phyloP scores from a whole-genome alignment of 306 rosid species.

The Cicer yamashitae region DNA sequence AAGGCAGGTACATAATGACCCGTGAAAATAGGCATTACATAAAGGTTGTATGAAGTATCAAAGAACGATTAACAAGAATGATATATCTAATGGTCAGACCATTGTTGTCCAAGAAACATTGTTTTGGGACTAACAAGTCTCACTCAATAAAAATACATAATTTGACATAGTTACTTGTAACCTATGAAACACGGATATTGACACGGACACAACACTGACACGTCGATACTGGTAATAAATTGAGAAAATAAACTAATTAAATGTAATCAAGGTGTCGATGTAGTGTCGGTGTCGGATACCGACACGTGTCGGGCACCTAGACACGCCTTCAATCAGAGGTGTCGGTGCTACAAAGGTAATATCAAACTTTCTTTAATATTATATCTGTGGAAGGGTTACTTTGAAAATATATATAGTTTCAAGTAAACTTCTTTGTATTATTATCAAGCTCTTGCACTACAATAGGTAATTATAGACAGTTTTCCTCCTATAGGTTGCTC shows the following conservation, averaged over 20 bases:
- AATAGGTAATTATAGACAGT: slow-evolving; percentile 21
- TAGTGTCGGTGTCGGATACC: too few species aligned
- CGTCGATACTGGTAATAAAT: too few species aligned
- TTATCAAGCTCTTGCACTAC: slow-evolving; percentile 21
- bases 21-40: slow-evolving; percentile 21
- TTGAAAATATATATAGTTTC: slow-evolving; percentile 28
- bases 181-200: too few species aligned
- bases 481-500: slow-evolving; percentile 36
- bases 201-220: too few species aligned
- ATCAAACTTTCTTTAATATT: slow-evolving; percentile 24
- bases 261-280: too few species aligned
- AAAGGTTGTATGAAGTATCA: slow-evolving; percentile 16
- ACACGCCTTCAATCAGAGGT: too few species aligned
- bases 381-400: slow-evolving; percentile 24
- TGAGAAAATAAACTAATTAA: too few species aligned
- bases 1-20: slow-evolving; percentile 24
- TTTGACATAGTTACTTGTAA: neutral
- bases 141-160: slow-evolving; percentile 1
- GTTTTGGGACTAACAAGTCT: slow-evolving; percentile 10
- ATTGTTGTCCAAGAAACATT: slow-evolving; percentile 12
- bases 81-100: slow-evolving; percentile 39
- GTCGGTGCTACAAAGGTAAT: neutral
- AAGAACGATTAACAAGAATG: slow-evolving; percentile 25
- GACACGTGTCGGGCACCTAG: too few species aligned
- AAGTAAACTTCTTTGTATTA: slow-evolving; percentile 20